Percentiles rank a stretch among this genome's conserved stretches.
These are phyloP conservation scores for Cryphonectria parasitica DNA, from an alignment of 2,329 filamentous ascomycete genomes.

Conservation along the genomic window DNA sequence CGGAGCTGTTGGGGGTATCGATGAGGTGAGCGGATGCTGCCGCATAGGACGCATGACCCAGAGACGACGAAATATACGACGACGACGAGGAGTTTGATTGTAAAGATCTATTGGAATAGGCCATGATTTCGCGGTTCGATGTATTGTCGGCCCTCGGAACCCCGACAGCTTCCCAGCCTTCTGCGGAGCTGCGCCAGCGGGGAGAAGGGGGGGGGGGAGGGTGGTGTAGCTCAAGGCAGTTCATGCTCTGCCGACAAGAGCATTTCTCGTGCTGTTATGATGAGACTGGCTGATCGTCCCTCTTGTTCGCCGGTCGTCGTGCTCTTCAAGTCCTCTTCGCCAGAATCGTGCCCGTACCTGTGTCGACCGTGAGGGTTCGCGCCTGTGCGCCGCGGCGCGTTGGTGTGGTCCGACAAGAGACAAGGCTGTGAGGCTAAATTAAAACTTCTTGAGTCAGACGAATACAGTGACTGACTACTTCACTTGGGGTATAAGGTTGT, in stretches of 20 bases:
- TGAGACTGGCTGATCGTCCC: neutral
- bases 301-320: neutral
- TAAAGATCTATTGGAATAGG: constrained; percentile 35
- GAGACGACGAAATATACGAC: constrained; percentile 52
- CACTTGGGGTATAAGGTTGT: neutral
- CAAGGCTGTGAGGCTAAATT: neutral
- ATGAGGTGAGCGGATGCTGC: constrained; percentile 47
- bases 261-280: constrained; percentile 22
- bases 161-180: constrained; percentile 35
- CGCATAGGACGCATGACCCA: constrained; percentile 46
- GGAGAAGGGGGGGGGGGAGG: neutral
- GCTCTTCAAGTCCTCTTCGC: neutral
- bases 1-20: constrained; percentile 52
- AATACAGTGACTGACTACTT: neutral
- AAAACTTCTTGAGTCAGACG: neutral
- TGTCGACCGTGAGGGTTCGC: neutral
- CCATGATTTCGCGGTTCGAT: constrained; percentile 42
- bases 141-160: constrained; percentile 28
- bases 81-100: constrained; percentile 50
- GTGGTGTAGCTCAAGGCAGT: neutral
- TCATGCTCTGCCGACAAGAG: constrained; percentile 12
- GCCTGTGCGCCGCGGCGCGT: neutral
- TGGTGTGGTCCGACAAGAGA: neutral
- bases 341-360: neutral
- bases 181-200: constrained; percentile 16